phyloP scores from a whole-genome alignment of 495 filamentous ascomycete genomes.

The Neurospora sublineolata region DNA sequence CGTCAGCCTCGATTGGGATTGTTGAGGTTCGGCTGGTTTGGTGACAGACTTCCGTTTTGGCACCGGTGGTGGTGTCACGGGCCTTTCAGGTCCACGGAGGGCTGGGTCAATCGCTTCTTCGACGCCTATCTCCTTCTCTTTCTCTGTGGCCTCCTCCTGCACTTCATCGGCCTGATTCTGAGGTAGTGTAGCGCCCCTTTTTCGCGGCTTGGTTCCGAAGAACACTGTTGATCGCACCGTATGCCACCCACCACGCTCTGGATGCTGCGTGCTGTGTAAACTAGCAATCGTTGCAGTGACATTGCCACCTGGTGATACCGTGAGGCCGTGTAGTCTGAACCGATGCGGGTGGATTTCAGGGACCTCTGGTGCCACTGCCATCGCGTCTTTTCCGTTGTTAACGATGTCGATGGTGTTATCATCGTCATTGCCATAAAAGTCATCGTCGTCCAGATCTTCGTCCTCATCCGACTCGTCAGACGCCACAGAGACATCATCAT shows the following conservation, averaged over 20 bases:
- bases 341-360: constrained; percentile 31
- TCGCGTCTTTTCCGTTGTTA: constrained; percentile 6
- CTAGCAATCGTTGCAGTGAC: constrained; percentile 28
- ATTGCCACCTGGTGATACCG: constrained; percentile 33
- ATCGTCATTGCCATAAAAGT: constrained; percentile 6
- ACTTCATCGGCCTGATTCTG: not conserved
- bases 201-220: constrained; percentile 23
- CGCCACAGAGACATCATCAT: constrained; percentile 13
- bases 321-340: constrained; percentile 33
- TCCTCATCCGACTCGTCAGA: constrained; percentile 13
- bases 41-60: not conserved
- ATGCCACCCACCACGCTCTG: constrained; percentile 32
- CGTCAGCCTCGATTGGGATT: constrained; percentile 12
- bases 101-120: not conserved
- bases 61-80: not conserved
- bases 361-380: constrained; percentile 17
- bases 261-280: constrained; percentile 26
- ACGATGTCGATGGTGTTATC: constrained; percentile 8
- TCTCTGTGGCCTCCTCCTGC: not conserved
- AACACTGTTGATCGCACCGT: constrained; percentile 27
- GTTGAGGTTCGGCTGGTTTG: not conserved
- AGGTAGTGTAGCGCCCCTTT: not conserved
- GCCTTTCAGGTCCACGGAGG: not conserved
- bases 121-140: not conserved
- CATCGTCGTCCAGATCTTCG: constrained; percentile 10